Percentiles rank a stretch among this genome's conserved stretches.
Conservation (phyloP, 2,329 filamentous ascomycete genomes). For the Exophiala sideris region DNA sequence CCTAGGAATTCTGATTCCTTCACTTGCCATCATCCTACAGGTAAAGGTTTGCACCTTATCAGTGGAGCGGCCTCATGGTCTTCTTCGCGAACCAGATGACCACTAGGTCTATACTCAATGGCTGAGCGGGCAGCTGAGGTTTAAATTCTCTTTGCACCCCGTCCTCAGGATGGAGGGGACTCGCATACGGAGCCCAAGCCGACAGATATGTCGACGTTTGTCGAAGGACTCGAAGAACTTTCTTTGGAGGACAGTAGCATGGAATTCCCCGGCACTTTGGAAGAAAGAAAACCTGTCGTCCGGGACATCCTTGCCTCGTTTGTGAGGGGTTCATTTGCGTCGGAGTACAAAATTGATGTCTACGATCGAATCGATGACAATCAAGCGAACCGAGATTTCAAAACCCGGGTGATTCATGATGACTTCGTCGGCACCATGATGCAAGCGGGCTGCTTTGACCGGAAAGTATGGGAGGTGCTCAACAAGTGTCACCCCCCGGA, state of each 20-base stretch:
- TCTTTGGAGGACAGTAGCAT: conserved; percentile 14
- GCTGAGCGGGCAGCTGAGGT: no score
- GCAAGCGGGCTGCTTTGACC: conserved; percentile 44
- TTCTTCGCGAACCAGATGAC: no score
- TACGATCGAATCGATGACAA: conserved; percentile 34
- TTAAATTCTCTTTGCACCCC: background rate
- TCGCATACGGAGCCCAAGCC: background rate
- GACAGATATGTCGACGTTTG: conserved; percentile 17
- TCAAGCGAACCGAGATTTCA: conserved; percentile 30
- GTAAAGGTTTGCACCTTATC: no score
- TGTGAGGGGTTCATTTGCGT: conserved; percentile 37
- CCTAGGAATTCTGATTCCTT: no score
- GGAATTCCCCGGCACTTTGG: conserved; percentile 10
- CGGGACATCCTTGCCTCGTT: conserved; percentile 48
- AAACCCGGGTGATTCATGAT: conserved; percentile 44
- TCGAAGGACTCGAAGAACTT: conserved; percentile 17
- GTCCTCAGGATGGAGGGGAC: background rate
- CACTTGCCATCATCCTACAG: no score
- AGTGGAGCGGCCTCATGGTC: no score
- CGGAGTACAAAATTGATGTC: conserved; percentile 42
- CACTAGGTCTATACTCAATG: no score
- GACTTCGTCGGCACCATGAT: conserved; percentile 46
- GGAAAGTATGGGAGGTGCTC: conserved; percentile 40
- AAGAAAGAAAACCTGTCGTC: conserved; percentile 14
- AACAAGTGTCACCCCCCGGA: conserved; percentile 42